Evolutionary conservation across 306 rosid species (phyloP).

Genomic region (Carpinus fangiana): DNA sequence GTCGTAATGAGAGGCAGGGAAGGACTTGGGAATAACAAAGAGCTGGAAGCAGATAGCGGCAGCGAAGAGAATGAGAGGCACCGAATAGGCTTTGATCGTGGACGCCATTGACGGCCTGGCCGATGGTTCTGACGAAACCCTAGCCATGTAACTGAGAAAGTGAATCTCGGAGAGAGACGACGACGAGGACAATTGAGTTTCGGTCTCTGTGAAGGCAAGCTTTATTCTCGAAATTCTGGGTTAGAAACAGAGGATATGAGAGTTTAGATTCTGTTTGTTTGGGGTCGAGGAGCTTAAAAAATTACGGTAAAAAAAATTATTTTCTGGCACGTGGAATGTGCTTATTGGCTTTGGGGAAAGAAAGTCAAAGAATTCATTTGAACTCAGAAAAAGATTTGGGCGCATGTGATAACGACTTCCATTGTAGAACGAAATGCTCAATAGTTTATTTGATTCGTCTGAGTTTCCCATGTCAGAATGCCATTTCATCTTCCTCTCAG

Average conservation of each 20-base stretch:
- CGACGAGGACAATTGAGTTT: not conserved
- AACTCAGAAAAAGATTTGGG: too few species aligned
- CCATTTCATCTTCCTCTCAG: not conserved
- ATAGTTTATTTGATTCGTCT: too few species aligned
- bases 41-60: constrained; percentile 78
- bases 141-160: constrained; percentile 37
- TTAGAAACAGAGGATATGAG: not conserved
- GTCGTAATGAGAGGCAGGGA: constrained; percentile 81
- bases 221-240: not conserved
- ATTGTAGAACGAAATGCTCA: too few species aligned
- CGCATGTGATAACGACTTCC: too few species aligned
- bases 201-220: not conserved
- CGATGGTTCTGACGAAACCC: constrained; percentile 29
- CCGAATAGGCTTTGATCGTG: constrained; percentile 58
- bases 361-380: not conserved
- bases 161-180: not conserved
- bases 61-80: constrained; percentile 66
- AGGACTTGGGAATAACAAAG: constrained; percentile 70
- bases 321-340: not conserved
- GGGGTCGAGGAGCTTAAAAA: too few species aligned
- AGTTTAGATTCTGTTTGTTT: not conserved
- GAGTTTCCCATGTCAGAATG: not conserved
- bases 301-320: too few species aligned
- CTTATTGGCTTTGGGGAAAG: not conserved
- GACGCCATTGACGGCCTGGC: constrained; percentile 44